Evolutionary conservation across 1,284 basidiomycete species (phyloP).

Genomic region (Porogramme epimiltina): DNA sequence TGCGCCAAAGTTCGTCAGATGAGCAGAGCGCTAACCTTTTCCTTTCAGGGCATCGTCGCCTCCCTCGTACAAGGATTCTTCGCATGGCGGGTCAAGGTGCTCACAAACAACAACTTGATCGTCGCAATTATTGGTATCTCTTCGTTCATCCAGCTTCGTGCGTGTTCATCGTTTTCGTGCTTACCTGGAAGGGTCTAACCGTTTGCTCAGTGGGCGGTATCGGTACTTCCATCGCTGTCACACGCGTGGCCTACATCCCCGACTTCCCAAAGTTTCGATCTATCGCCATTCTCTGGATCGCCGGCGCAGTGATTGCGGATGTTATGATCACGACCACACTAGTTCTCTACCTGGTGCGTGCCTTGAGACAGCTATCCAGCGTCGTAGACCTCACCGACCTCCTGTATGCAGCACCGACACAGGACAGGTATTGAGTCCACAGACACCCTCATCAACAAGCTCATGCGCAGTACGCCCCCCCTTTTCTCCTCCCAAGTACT

Average conservation of each 20-base stretch:
- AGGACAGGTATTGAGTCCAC: constrained; percentile 36
- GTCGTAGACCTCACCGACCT: constrained; percentile 10
- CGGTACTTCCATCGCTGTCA: constrained; percentile 34
- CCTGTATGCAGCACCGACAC: constrained; percentile 34
- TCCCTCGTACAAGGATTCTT: constrained; percentile 42
- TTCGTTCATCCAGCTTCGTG: constrained; percentile 30
- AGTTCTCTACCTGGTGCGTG: constrained; percentile 13
- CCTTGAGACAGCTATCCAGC: not conserved
- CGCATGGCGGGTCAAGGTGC: constrained; percentile 40
- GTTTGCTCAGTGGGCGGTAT: constrained; percentile 28
- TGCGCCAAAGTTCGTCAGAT: not conserved
- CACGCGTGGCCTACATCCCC: constrained; percentile 30
- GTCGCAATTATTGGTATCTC: constrained; percentile 25
- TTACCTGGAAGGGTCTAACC: no score
- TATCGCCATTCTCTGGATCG: constrained; percentile 36
- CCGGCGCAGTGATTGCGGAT: constrained; percentile 31
- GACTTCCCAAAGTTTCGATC: constrained; percentile 35
- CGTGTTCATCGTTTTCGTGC: constrained; percentile 6
- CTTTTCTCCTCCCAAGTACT: no score
- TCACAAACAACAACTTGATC: constrained; percentile 30
- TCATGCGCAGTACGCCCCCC: constrained; percentile 37
- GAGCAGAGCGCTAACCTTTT: no score
- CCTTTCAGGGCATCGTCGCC: constrained; percentile 34
- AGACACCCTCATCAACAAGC: constrained; percentile 31
- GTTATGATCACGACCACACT: constrained; percentile 29